Percentiles rank a stretch among this genome's conserved stretches.
These are phyloP conservation scores for Lablab purpureus DNA, from an alignment of 306 rosid species.

Conservation along the genomic window DNA sequence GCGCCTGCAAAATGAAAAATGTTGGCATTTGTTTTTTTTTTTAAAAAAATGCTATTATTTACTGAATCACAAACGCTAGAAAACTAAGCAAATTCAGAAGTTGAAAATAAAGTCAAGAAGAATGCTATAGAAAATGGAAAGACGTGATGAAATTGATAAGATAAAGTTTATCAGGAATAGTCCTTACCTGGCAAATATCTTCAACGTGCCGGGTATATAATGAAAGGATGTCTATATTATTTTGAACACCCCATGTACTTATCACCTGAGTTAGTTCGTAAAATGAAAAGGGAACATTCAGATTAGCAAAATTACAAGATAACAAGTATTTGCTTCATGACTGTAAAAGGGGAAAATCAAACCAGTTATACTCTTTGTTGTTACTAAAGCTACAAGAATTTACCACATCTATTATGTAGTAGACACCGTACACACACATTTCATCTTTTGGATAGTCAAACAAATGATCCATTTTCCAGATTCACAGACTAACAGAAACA, in stretches of 20 bases:
- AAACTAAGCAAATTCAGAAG: constrained; percentile 26
- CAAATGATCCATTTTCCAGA: constrained; percentile 9
- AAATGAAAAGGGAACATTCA: constrained; percentile 34
- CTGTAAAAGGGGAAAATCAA: neutral
- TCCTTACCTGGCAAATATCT: constrained; percentile 84
- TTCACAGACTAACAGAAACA: constrained; percentile 12
- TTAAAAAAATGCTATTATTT: neutral
- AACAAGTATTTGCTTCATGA: constrained; percentile 24
- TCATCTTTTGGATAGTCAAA: constrained; percentile 26
- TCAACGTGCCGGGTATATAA: constrained; percentile 81
- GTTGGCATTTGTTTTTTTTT: neutral
- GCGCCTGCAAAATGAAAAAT: constrained; percentile 70
- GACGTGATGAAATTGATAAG: neutral
- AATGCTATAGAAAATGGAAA: constrained; percentile 12
- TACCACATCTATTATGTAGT: neutral
- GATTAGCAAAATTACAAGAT: constrained; percentile 35
- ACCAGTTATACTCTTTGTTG: constrained; percentile 1
- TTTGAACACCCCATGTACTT: constrained; percentile 83
- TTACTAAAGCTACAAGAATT: constrained; percentile 20
- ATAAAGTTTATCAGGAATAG: constrained; percentile 34
- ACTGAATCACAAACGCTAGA: neutral
- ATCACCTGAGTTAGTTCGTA: constrained; percentile 64
- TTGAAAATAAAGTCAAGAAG: constrained; percentile 32
- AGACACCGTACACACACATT: constrained; percentile 16
- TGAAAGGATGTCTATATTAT: constrained; percentile 84